Percentiles rank a stretch among this genome's conserved stretches.
Evolutionary conservation across 306 rosid genomes (phyloP).

Genomic region (Sicyos edulis): DNA sequence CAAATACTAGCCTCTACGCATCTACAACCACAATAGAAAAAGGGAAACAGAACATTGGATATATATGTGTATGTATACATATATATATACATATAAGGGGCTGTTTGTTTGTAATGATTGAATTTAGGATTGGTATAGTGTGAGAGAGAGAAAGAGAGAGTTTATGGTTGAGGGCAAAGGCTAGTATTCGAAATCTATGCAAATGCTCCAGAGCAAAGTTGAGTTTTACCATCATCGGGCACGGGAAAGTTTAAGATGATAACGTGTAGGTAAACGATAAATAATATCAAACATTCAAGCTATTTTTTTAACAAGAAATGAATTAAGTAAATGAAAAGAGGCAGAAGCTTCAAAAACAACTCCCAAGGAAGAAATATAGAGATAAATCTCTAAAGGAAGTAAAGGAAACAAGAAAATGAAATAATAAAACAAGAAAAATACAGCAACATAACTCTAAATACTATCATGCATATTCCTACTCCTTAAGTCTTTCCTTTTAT

Average conservation of each 20-base stretch:
- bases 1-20: slow-evolving; percentile 14
- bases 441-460: background rate
- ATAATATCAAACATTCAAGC: background rate
- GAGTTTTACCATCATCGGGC: slow-evolving; percentile 14
- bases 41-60: background rate
- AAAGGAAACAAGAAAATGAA: no score
- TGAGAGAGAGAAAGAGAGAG: background rate
- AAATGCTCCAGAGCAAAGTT: background rate
- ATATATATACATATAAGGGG: no score
- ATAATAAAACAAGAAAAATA: no score
- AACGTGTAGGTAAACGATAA: no score
- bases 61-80: no score
- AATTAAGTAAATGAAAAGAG: no score
- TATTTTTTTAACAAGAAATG: background rate
- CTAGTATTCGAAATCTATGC: background rate
- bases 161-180: slow-evolving; percentile 13
- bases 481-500: background rate
- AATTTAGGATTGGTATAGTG: no score
- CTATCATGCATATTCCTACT: background rate
- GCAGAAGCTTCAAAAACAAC: no score
- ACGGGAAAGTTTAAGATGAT: background rate
- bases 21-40: slow-evolving; percentile 6
- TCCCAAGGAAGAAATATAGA: no score
- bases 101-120: no score
- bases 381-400: no score